These are phyloP conservation scores for Phytophthora ohioensis DNA, from an alignment of 352 stramenopile species.

Conservation along the genomic window DNA sequence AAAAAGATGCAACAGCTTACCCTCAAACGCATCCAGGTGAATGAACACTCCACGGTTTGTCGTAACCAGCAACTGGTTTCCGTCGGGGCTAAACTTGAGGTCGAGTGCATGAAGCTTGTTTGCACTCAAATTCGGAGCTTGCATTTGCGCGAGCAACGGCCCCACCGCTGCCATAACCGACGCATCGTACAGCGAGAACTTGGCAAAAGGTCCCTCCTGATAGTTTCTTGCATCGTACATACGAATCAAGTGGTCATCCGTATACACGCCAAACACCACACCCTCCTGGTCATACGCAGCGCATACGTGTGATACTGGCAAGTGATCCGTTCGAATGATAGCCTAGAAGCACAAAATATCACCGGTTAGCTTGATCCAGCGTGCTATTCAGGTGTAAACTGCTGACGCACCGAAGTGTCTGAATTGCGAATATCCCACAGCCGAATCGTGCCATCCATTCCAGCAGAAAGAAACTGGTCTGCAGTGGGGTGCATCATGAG, in stretches of 20 bases:
- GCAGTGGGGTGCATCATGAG: slow-evolving; percentile 89
- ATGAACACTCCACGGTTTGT: slow-evolving; percentile 86
- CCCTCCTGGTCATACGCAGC: slow-evolving; percentile 84
- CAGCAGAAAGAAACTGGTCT: slow-evolving; percentile 87
- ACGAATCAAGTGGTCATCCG: slow-evolving; percentile 84
- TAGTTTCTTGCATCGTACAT: slow-evolving; percentile 92
- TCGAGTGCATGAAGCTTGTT: slow-evolving; percentile 80
- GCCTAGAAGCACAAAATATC: slow-evolving; percentile 39
- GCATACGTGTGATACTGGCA: slow-evolving; percentile 72
- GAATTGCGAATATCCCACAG: slow-evolving; percentile 84
- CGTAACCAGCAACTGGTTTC: slow-evolving; percentile 84
- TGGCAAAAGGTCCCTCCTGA: slow-evolving; percentile 88
- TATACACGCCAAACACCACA: slow-evolving; percentile 89
- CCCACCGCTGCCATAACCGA: slow-evolving; percentile 70
- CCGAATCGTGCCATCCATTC: slow-evolving; percentile 79
- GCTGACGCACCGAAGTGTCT: slow-evolving; percentile 57
- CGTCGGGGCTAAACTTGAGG: slow-evolving; percentile 88
- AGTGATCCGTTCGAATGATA: slow-evolving; percentile 70
- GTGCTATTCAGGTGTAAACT: neutral
- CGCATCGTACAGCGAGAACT: slow-evolving; percentile 87
- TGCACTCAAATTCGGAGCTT: slow-evolving; percentile 59
- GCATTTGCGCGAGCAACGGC: slow-evolving; percentile 62
- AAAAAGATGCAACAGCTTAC: slow-evolving; percentile 79
- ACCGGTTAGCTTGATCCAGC: slow-evolving; percentile 2
- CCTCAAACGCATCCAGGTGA: slow-evolving; percentile 88